Base-by-base conservation (phyloP, 768 basidiomycete genomes). In the Lanmaoa pseudosensibilis region DNA sequence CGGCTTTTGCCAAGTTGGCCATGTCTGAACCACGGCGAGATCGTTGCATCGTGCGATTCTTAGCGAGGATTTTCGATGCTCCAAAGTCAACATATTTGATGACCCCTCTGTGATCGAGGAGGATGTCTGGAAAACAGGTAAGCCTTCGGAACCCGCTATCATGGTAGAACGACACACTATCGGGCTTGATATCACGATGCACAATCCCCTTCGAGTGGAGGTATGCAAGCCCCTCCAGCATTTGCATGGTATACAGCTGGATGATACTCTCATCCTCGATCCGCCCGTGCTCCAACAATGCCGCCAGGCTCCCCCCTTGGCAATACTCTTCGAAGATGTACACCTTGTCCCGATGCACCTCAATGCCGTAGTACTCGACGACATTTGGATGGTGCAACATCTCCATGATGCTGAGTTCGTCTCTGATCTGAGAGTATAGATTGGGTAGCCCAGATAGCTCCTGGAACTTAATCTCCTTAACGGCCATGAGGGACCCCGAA, bases 271-370 rank as follows among this genome's bases (percentile, higher is more conserved):
- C 97, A 68, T 98, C 95, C 68, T 98, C 97, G 59, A 99, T 94
- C 50, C 94, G 79, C 3, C 97, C 97, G 68, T 93, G 90, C 67
- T 96, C 95, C 56, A 98, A 75, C 43, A 97, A 74, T 23, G 90
- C 81, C 1, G 90, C 93, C 57, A 99, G 73, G 72, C 94, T 96
- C 9, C 97, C 97, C 38, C 94, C 94, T 65, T 95, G 90, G 69
- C 97, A 99, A 71, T 90, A 99, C 73, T 98, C 96, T 73, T 98
- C 95, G 71, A 98, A 98, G 59, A 98, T 98, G 75, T 96, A 98
- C 18, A 98, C 94, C 74, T 95, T 94, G 76, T 98, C 96, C 15
- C 96, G 89, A 70, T 98, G 96, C 2, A 98, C 96, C 74, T 99
- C 97, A 63, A 99, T 95, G 32, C 97, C 97, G 66, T 97, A 97